Percentiles rank a stretch among this genome's conserved stretches.
Conservation (phyloP, 2,329 filamentous ascomycete species). For the Calonectria honghensis region DNA sequence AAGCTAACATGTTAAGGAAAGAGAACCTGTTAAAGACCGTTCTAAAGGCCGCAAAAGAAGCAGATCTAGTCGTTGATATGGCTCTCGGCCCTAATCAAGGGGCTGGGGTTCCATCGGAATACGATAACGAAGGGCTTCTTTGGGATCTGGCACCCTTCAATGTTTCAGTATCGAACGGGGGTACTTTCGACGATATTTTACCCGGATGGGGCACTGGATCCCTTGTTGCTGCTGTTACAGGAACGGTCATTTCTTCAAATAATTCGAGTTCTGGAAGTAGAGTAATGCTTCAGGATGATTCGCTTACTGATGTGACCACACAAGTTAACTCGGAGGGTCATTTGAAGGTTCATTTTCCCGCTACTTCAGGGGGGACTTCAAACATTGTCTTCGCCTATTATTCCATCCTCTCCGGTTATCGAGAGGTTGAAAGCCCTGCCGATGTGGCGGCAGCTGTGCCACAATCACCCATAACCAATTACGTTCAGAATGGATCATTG, state of each 20-base stretch:
- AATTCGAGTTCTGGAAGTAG: neutral
- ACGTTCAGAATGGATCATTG: neutral
- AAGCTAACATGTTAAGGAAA: neutral
- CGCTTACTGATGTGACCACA: neutral
- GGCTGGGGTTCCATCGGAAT: neutral
- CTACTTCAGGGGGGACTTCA: neutral
- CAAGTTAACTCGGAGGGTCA: neutral
- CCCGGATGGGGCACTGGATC: slow-evolving; percentile 6
- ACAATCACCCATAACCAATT: slow-evolving; percentile 9
- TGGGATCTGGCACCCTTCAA: slow-evolving; percentile 2
- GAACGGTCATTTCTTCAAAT: neutral
- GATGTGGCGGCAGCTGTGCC: neutral
- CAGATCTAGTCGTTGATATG: neutral
- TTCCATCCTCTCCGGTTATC: slow-evolving; percentile 2
- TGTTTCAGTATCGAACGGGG: neutral
- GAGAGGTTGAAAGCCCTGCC: slow-evolving; percentile 3
- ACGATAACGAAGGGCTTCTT: neutral
- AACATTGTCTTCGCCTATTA: neutral
- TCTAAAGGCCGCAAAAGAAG: neutral
- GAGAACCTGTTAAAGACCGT: slow-evolving; percentile 1
- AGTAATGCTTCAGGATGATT: neutral
- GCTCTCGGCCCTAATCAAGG: slow-evolving; percentile 4
- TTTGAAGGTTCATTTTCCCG: neutral
- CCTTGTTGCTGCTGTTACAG: neutral
- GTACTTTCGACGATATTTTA: neutral